Evolutionary conservation across 768 basidiomycete species (phyloP), one percentile per base, ranked within the genome.

Genomic region (Suillus bovinus): DNA sequence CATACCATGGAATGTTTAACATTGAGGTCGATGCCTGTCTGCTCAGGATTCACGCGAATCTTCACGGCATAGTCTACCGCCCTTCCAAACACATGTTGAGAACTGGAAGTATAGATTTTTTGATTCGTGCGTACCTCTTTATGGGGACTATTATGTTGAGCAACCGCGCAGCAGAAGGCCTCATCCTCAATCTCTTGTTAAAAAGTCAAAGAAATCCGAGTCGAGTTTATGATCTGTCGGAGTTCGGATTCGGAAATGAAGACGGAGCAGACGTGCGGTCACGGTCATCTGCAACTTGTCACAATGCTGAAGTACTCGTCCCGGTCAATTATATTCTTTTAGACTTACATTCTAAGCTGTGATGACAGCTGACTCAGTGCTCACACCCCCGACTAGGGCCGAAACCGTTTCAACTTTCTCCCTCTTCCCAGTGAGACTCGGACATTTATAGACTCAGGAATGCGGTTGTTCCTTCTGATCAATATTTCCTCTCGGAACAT

Each of bases 1-100:
- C 88, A 67, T 66, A 95, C 96, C 96, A 99, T 98, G 2, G 94
- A 96, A 78, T 99, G 97, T 83, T 99, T 99, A 68, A 97, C 96
- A 75, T 90, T 94, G 61, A 92, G 89, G 81, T 99, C 96, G 46
- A 99, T 87, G 16, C 95, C 97, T 39, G 94, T 97, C 72, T 97
- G 94, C 67, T 91, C 88, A 7, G 94, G 86, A 73, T 96, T 96
- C 56, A 99, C 94, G 58, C 96, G 91, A 79, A 99, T 97, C 83
- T 98, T 99, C 77, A 96, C 94, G 4, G 94, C 91, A 86, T 93
- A 99, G 79, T 99, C 97, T 58, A 99, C 91, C 58, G 92, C 88
- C 65, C 93, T 97, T 65, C 33, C 58, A 59, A n/a, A 41, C 14
- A 22, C 36, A 27, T 42, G 13, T 31, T 24, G 44, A 13, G 39